Conservation (phyloP, 176 grass and related monocot genomes). For the Sorghum bicolor region Sorghum_bicolor_NCBIv3 NC_012870.2:71322001-71322500, state of each 20-base stretch:
- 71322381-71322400: neutral
- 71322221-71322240: neutral
- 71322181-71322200: neutral
- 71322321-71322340: neutral
- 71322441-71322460: neutral
- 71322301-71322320: too few relatives aligned
- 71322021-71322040: too few relatives aligned
- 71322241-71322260: too few relatives aligned
- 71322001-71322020: too few relatives aligned
- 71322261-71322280: too few relatives aligned
- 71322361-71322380: neutral
- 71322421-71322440: neutral
- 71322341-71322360: neutral
- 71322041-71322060: too few relatives aligned
- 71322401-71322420: neutral
- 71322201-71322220: too few relatives aligned
- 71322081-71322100: neutral
- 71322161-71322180: neutral
- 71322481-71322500: conserved; percentile 10
- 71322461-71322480: conserved; percentile 1
- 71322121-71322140: neutral
- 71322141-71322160: neutral
- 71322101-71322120: neutral
- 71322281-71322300: too few relatives aligned
- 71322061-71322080: too few relatives aligned